Evolutionary conservation across 2,329 filamentous ascomycete species (phyloP).

Genomic region (Thielaviopsis ethacetica): DNA sequence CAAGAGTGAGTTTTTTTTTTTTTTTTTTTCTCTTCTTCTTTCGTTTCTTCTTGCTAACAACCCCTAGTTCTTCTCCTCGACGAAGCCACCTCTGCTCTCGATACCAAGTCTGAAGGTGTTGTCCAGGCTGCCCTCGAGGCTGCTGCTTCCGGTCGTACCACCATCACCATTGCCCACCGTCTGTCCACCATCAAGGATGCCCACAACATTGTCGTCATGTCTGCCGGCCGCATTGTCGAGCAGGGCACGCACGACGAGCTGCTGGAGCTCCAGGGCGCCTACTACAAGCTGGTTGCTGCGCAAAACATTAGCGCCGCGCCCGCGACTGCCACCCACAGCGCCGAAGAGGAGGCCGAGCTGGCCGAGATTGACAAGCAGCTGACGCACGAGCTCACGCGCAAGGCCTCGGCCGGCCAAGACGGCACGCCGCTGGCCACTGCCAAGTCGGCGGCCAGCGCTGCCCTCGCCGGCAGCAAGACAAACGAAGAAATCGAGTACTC

Average conservation of each 20-base stretch:
- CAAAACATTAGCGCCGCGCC: constrained; percentile 60
- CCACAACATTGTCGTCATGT: constrained; percentile 93
- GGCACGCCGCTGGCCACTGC: constrained; percentile 38
- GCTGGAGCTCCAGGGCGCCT: constrained; percentile 53
- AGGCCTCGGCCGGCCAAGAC: constrained; percentile 41
- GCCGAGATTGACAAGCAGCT: constrained; percentile 16
- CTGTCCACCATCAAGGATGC: constrained; percentile 88
- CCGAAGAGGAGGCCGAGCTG: constrained; percentile 30
- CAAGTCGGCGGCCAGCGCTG: constrained; percentile 52
- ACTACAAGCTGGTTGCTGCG: constrained; percentile 72
- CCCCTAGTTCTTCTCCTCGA: constrained; percentile 62
- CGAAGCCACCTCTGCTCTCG: constrained; percentile 84
- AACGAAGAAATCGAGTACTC: constrained; percentile 43
- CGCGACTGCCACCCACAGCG: constrained; percentile 34
- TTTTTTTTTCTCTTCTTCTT: not conserved
- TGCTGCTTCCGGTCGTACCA: constrained; percentile 73
- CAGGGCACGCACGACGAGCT: constrained; percentile 78
- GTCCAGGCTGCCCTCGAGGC: constrained; percentile 85
- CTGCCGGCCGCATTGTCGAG: constrained; percentile 70
- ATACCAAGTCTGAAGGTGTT: constrained; percentile 86
- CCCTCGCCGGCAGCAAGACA: constrained; percentile 38
- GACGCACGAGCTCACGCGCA: constrained; percentile 29
- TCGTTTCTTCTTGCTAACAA: constrained; percentile 9
- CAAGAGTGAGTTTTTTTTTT: constrained; percentile 35
- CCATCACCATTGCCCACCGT: constrained; percentile 90